Evolutionary conservation across 1,284 basidiomycete genomes (phyloP).

Genomic region (Microbotryum saponariae): DNA sequence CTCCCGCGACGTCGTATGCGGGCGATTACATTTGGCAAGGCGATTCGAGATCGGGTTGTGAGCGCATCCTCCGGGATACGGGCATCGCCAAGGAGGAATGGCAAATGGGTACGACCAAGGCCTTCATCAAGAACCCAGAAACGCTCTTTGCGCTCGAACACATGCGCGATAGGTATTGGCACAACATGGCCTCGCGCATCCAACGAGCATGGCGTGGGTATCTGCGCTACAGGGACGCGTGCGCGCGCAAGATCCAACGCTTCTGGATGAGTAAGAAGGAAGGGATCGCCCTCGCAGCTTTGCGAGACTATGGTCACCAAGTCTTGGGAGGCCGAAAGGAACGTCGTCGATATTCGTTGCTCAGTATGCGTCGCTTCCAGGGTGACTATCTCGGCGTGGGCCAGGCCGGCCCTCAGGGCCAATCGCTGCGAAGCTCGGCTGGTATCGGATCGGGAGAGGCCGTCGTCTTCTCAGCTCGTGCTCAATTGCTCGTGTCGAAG

Average conservation of each 20-base stretch:
- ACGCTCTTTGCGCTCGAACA: slow-evolving; percentile 97
- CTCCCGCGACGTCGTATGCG: slow-evolving; percentile 90
- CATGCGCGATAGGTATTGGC: slow-evolving; percentile 99
- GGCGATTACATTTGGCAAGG: slow-evolving; percentile 98
- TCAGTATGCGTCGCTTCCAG: slow-evolving; percentile 90
- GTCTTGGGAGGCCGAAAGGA: slow-evolving; percentile 88
- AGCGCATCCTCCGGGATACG: slow-evolving; percentile 86
- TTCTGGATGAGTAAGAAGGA: slow-evolving; percentile 99
- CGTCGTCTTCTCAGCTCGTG: slow-evolving; percentile 80
- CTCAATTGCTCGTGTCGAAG: slow-evolving; percentile 79
- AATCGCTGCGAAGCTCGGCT: slow-evolving; percentile 66
- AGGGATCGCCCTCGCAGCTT: slow-evolving; percentile 73
- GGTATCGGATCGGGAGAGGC: slow-evolving; percentile 59
- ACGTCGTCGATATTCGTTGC: slow-evolving; percentile 80
- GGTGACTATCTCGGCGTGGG: slow-evolving; percentile 95
- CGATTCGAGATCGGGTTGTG: slow-evolving; percentile 82
- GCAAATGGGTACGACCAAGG: slow-evolving; percentile 99
- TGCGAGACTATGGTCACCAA: slow-evolving; percentile 89
- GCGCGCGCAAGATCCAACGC: slow-evolving; percentile 86
- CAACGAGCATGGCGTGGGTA: slow-evolving; percentile 96
- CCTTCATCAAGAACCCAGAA: slow-evolving; percentile 99
- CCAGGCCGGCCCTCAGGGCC: slow-evolving; percentile 63
- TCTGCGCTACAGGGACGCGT: slow-evolving; percentile 89
- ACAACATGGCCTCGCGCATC: slow-evolving; percentile 96
- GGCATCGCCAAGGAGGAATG: slow-evolving; percentile 95